Base-by-base conservation (phyloP, 2,329 filamentous ascomycete species). In the Monosporascus sp. region DNA sequence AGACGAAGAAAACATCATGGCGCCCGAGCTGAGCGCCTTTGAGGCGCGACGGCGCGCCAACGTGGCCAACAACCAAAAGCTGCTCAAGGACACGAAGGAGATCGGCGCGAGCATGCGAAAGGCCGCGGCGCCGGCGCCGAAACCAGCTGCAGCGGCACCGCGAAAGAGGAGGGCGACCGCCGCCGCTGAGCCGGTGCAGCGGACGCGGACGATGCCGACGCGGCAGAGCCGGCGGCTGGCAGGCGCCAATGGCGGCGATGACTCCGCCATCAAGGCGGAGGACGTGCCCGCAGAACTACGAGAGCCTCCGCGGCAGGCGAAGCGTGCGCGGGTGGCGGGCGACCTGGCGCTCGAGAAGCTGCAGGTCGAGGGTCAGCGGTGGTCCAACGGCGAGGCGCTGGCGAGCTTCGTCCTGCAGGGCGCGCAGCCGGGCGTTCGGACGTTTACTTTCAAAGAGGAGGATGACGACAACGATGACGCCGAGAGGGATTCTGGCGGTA, bases 381-480 rank as follows among this genome's bases (percentile, higher is more conserved):
- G 86, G 80, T 81, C 87, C 47, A 79, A 77, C 25, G 84, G 82
- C 11, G 85, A 85, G 20, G 85, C 90, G 48, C 70, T 90, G 4
- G 77, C 79, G 1, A 81, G 81, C 2, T 72, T 86, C 1, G 11
- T 34, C 11, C 68, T 78, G 24, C 81, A 80, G 65, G 89, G 80
- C 2, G 90, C 91, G 0, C 84, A 88, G 58, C 90, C 91, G 0
- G 90, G 93, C 47, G 80, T 90, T 51, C 78, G 90, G 20, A 97
- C 93, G 0, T 97, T 97, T 20, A 97, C 93, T 0, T 97, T 97
- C 65, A 86, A 83, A 0, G 84, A 88, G n/a, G 85, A 92, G 1
- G 89, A 96, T 68, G 80, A 94, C 5, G 31, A 14, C 27, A 9
- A 31, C 31, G 31, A 34, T 31, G 27, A 31, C 9, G 27, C 27